A percentile compares a stretch with the other conserved stretches of the same genome.
These are phyloP conservation scores for Cinnamomum chago DNA, from an alignment of 164 flowering plant species.

Conservation along the genomic window DNA sequence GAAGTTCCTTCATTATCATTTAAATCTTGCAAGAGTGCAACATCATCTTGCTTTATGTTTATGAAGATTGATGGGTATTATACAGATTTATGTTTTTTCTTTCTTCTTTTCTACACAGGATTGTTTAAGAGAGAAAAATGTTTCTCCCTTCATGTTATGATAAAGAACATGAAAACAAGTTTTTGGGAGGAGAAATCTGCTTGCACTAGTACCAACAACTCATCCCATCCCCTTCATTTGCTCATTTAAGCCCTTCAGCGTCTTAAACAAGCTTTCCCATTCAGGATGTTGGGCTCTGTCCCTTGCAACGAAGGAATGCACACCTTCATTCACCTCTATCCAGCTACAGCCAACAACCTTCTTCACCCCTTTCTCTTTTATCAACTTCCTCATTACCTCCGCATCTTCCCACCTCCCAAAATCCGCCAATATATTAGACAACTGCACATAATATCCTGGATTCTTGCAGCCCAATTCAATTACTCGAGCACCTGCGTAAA, in stretches of 20 bases:
- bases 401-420: conserved; percentile 30
- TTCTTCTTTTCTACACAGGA: too few species aligned
- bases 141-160: too few species aligned
- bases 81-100: too few species aligned
- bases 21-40: too few species aligned
- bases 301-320: conserved; percentile 18
- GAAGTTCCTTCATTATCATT: too few species aligned
- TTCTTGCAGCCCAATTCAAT: conserved; percentile 20
- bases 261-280: conserved; percentile 14
- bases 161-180: background rate
- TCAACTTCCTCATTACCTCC: conserved; percentile 27
- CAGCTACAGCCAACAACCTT: conserved; percentile 28
- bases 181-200: background rate
- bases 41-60: too few species aligned
- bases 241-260: conserved; percentile 12
- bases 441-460: conserved; percentile 25
- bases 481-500: conserved; percentile 16
- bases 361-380: conserved; percentile 21
- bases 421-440: conserved; percentile 27
- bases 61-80: too few species aligned
- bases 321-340: conserved; percentile 21
- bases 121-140: too few species aligned
- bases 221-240: conserved; percentile 17
- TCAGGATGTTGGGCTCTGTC: conserved; percentile 20
- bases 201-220: background rate